phyloP scores from a whole-genome alignment of 495 filamentous ascomycete genomes.

The Penicillium nucicola region DNA sequence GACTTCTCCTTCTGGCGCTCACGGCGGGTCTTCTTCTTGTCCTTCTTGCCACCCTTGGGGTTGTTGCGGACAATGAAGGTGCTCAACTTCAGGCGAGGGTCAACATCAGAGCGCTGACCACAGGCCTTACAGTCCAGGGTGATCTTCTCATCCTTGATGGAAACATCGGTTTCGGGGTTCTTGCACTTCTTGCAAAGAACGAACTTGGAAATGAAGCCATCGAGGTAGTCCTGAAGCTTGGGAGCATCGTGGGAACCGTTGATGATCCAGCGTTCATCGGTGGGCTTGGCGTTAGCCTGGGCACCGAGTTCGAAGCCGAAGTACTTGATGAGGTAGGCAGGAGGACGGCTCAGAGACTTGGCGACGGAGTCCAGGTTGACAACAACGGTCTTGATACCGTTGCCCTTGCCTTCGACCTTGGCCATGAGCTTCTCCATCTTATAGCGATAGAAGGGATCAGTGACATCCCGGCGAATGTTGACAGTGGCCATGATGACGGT shows the following conservation, averaged over 20 bases:
- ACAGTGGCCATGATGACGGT: slow-evolving; percentile 78
- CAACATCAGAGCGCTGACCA: slow-evolving; percentile 85
- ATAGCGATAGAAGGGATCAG: slow-evolving; percentile 99
- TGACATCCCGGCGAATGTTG: slow-evolving; percentile 98
- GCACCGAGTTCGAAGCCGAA: slow-evolving; percentile 98
- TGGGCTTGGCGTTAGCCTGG: slow-evolving; percentile 94
- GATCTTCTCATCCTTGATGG: slow-evolving; percentile 89
- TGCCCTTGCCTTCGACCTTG: slow-evolving; percentile 99
- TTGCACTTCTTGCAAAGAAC: slow-evolving; percentile 99
- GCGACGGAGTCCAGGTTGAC: slow-evolving; percentile 97
- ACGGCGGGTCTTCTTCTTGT: slow-evolving; percentile 80
- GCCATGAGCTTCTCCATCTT: slow-evolving; percentile 99
- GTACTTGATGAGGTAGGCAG: slow-evolving; percentile 97
- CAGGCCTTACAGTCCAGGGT: slow-evolving; percentile 97
- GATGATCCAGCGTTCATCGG: slow-evolving; percentile 99
- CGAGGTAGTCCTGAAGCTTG: slow-evolving; percentile 97
- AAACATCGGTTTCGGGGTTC: slow-evolving; percentile 96
- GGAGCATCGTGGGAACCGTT: slow-evolving; percentile 93
- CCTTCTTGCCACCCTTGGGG: slow-evolving; percentile 93
- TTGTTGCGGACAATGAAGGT: slow-evolving; percentile 96
- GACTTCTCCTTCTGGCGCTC: slow-evolving; percentile 70
- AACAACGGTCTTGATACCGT: slow-evolving; percentile 93
- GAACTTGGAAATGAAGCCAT: slow-evolving; percentile 96
- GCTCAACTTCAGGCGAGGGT: slow-evolving; percentile 91
- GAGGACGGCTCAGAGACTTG: slow-evolving; percentile 85